These are phyloP conservation scores for Stemphylium vesicarium DNA, from an alignment of 2,329 filamentous ascomycete species.

Conservation along the genomic window DNA sequence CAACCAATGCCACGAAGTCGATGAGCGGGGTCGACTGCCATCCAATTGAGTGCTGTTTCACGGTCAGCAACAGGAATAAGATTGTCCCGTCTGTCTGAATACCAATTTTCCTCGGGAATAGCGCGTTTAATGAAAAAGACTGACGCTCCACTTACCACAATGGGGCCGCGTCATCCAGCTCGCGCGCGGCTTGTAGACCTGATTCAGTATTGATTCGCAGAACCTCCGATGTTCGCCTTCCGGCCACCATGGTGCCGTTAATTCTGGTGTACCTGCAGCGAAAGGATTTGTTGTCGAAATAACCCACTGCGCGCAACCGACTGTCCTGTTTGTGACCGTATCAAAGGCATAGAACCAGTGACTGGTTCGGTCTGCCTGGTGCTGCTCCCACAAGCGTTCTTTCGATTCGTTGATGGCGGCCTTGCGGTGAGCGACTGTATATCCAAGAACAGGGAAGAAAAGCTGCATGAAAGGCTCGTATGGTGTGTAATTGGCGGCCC, in stretches of 20 bases:
- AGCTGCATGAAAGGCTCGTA: slow-evolving; percentile 46
- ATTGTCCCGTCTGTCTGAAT: background rate
- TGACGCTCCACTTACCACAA: slow-evolving; percentile 37
- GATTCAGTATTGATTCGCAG: slow-evolving; percentile 42
- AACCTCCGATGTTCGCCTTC: slow-evolving; percentile 43
- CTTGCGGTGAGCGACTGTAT: slow-evolving; percentile 31
- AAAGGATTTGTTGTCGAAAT: slow-evolving; percentile 39
- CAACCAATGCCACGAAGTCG: slow-evolving; percentile 47
- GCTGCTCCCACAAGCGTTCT: slow-evolving; percentile 39
- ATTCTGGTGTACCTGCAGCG: slow-evolving; percentile 28
- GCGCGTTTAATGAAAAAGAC: slow-evolving; percentile 1
- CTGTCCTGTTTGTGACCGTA: slow-evolving; percentile 22
- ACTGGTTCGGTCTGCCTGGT: slow-evolving; percentile 33
- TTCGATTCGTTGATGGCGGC: slow-evolving; percentile 38
- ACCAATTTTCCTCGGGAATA: background rate
- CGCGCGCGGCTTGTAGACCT: slow-evolving; percentile 39
- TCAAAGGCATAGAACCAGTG: slow-evolving; percentile 45
- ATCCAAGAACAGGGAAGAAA: slow-evolving; percentile 44
- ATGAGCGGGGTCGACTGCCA: slow-evolving; percentile 45
- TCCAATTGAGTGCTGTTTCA: slow-evolving; percentile 43
- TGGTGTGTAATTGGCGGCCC: slow-evolving; percentile 44
- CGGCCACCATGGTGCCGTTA: slow-evolving; percentile 46
- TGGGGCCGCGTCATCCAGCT: slow-evolving; percentile 45
- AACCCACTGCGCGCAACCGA: slow-evolving; percentile 45
- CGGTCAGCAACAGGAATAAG: slow-evolving; percentile 14